Conservation (phyloP, 208 protist genomes). For the Jaenimonas drosophilae region DNA sequence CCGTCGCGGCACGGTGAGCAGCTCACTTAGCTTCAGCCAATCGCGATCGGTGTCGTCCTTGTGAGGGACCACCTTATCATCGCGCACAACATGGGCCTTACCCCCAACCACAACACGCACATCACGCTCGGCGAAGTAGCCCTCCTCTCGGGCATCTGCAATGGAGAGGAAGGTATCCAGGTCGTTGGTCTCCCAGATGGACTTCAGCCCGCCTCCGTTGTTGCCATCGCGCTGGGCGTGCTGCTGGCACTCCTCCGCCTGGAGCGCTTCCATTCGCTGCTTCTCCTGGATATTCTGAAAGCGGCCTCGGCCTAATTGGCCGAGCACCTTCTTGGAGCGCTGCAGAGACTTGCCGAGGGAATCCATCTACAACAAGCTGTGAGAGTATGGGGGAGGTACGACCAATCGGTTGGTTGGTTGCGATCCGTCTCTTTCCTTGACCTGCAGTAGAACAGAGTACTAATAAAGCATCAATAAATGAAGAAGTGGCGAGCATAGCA, state of each 20-base stretch:
- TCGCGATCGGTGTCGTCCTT: conserved; percentile 15
- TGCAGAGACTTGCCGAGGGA: conserved; percentile 71
- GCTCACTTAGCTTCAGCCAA: conserved; percentile 68
- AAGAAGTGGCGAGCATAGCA: no score
- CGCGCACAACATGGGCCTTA: conserved; percentile 62
- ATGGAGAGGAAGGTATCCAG: conserved; percentile 82
- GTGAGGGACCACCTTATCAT: conserved; percentile 42
- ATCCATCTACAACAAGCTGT: conserved; percentile 18
- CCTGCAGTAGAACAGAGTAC: no score
- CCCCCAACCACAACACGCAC: conserved; percentile 73
- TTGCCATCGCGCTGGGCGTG: conserved; percentile 11
- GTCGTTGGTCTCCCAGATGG: conserved; percentile 85
- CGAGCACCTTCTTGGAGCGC: conserved; percentile 44
- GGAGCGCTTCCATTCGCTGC: conserved; percentile 25
- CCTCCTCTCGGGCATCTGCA: conserved; percentile 76
- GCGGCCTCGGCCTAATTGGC: conserved; percentile 20
- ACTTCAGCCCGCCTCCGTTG: conserved; percentile 48
- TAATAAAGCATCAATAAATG: no score
- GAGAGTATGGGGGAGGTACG: not conserved
- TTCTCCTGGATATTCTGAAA: conserved; percentile 37
- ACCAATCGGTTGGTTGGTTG: no score
- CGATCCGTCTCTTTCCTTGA: no score
- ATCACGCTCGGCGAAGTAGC: conserved; percentile 76
- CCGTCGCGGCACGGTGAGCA: conserved; percentile 75
- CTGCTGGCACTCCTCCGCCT: conserved; percentile 33